A percentile compares a stretch with the other conserved stretches of the same genome.
phyloP scores from a whole-genome alignment of 345 rosid genomes.

The Isatis tinctoria region DNA sequence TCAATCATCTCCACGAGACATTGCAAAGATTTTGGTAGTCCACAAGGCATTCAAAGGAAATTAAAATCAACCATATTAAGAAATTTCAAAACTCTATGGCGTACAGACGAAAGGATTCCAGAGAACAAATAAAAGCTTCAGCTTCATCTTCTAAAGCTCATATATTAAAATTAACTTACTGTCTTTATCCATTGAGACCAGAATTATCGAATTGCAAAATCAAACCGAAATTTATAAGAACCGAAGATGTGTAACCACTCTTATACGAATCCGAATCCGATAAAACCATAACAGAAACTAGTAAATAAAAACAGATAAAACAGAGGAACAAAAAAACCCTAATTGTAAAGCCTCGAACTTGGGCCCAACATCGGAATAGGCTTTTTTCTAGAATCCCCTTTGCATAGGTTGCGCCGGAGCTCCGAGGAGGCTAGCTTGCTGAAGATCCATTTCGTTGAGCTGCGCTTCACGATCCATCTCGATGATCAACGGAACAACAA shows the following conservation, averaged over 20 bases:
- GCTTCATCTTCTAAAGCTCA: background rate
- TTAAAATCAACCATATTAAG: background rate
- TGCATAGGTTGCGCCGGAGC: constrained; percentile 35
- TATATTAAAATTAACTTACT: background rate
- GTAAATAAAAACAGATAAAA: background rate
- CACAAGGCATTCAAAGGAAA: background rate
- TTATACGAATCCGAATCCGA: background rate
- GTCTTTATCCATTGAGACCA: background rate
- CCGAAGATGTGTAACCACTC: constrained; percentile 7
- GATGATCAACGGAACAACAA: constrained; percentile 63
- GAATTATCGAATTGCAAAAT: background rate
- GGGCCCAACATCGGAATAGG: background rate
- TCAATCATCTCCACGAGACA: background rate
- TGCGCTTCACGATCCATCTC: constrained; percentile 79
- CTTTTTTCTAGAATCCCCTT: constrained; percentile 11
- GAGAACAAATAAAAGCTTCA: background rate
- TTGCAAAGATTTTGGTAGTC: background rate
- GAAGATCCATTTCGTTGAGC: constrained; percentile 55
- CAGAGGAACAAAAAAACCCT: background rate
- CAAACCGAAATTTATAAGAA: constrained; percentile 1
- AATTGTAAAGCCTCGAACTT: background rate
- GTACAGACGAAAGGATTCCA: background rate
- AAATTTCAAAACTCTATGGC: background rate
- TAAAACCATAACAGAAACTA: background rate
- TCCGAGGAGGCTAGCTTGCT: constrained; percentile 72